Evolutionary conservation across 225 moss, liverwort and hornwort species (phyloP), one percentile per base, ranked within the genome.

Genomic region (Pleurozium schreberi): DNA sequence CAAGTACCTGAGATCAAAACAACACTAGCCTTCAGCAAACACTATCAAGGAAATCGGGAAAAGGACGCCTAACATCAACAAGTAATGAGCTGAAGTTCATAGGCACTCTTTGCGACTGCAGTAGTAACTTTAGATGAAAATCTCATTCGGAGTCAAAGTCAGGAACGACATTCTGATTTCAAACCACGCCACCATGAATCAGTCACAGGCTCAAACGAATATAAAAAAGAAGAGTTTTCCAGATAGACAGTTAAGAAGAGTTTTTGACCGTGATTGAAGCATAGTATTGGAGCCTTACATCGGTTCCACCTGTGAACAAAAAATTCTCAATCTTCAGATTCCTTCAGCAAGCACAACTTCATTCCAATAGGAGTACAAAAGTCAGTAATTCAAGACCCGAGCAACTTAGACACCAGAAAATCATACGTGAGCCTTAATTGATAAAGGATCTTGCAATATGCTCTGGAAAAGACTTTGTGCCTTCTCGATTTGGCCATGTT

Each of bases 361-460:
- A 63, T 83, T 86, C 74, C 71, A 65, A 65, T 50, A 68, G 71
- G 84, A 50, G 53, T 33, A 74, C 64, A 50, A 82, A 85, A 85
- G 52, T 18, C 50, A 86, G 60, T 4, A 82, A 69, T 40, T 61
- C 87, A 79, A 85, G 49, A 75, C 62, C 49, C 14, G 66, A 60
- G 77, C 60, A 78, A 68, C 53, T 59, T 20, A 25, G 30, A 68
- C 42, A 76, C 70, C 68, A 88, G 62, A 30, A 84, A 88, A 80
- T 57, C 90, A 84, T 58, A 92, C 94, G 92, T 94, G 94, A 77
- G 93, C 95, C 93, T 93, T 95, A 59, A 95, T 87, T 73, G 94
- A 94, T 68, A 94, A 91, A 86, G 95, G 95, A 90, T 95, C 94
- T 90, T 94, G 92, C 89, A 95, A 92, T 84, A 95, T 95, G 82